Evolutionary conservation across 345 rosid species (phyloP).

Genomic region (rapeseed (Brassica napus)): Da-Ae NC_063444.1:20288501-20289000

Average conservation of each 20-base stretch:
- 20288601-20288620: too few relatives aligned
- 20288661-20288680: too few relatives aligned
- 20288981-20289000: slow-evolving; percentile 37
- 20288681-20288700: too few relatives aligned
- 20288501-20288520: too few relatives aligned
- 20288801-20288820: not conserved
- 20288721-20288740: not conserved
- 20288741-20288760: not conserved
- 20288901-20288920: slow-evolving; percentile 16
- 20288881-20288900: slow-evolving; percentile 9
- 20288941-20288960: slow-evolving; percentile 6
- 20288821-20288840: not conserved
- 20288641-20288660: too few relatives aligned
- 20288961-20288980: slow-evolving; percentile 19
- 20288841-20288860: not conserved
- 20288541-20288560: too few relatives aligned
- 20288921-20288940: slow-evolving; percentile 25
- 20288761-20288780: not conserved
- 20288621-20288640: too few relatives aligned
- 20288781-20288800: not conserved
- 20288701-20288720: too few relatives aligned
- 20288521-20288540: too few relatives aligned
- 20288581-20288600: too few relatives aligned
- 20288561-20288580: too few relatives aligned
- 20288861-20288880: not conserved